These are phyloP conservation scores for Cystobasidium slooffiae DNA, from an alignment of 1,284 basidiomycete genomes.

Conservation along the genomic window DNA sequence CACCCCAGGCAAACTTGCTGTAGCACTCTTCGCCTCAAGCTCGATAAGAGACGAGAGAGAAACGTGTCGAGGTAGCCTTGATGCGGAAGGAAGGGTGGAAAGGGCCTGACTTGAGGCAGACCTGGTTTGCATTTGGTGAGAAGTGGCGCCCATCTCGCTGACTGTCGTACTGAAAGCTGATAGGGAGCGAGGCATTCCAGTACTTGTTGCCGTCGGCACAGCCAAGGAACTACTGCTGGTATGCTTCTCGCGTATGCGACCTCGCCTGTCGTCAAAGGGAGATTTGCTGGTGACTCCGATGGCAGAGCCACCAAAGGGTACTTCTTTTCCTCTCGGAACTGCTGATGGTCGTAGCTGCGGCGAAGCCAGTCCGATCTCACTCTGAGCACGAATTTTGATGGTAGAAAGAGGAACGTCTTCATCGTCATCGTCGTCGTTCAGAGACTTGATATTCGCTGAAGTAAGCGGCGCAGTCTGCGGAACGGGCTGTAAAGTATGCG, in stretches of 20 bases:
- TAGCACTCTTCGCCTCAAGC: constrained; percentile 1
- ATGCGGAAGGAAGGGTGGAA: not conserved
- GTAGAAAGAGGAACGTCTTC: constrained; percentile 37
- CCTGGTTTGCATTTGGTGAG: not conserved
- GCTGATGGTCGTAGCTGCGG: not conserved
- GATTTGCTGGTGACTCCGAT: constrained; percentile 1
- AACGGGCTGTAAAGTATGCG: constrained; percentile 1
- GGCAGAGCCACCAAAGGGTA: not conserved
- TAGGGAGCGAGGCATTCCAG: constrained; percentile 24
- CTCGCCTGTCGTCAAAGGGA: too few relatives aligned
- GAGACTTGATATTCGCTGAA: not conserved
- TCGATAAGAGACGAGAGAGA: constrained; percentile 18
- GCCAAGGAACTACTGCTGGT: not conserved
- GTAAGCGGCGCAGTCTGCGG: constrained; percentile 25
- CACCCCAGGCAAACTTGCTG: not conserved
- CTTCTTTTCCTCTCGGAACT: not conserved
- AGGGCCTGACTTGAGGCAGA: constrained; percentile 31
- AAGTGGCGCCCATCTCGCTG: constrained; percentile 1
- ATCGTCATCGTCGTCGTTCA: constrained; percentile 26
- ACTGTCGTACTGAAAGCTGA: constrained; percentile 25
- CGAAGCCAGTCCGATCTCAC: constrained; percentile 14
- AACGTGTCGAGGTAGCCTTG: not conserved
- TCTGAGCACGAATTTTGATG: constrained; percentile 20
- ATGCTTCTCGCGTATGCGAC: too few relatives aligned
- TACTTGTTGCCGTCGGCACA: not conserved